Evolutionary conservation across 1,284 basidiomycete genomes (phyloP).

Genomic region (Ustilago esculenta): DNA sequence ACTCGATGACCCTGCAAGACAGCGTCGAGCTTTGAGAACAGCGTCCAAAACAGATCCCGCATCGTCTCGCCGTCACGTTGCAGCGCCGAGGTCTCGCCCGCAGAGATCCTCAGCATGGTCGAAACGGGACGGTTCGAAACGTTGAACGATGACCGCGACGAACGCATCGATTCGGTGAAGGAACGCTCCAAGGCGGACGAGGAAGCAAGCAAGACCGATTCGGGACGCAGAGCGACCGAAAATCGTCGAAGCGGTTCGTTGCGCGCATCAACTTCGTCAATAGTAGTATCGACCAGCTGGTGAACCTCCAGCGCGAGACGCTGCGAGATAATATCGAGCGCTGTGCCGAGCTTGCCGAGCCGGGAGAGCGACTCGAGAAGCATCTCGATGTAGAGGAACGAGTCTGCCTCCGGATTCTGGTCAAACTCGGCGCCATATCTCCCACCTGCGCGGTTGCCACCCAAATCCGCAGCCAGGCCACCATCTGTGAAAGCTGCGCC

Average conservation of each 20-base stretch:
- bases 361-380: conserved; percentile 90
- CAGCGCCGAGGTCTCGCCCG: conserved; percentile 55
- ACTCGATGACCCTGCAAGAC: conserved; percentile 92
- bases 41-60: conserved; percentile 94
- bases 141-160: conserved; percentile 47
- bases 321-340: conserved; percentile 85
- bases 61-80: conserved; percentile 63
- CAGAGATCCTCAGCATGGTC: conserved; percentile 46
- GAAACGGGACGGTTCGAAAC: conserved; percentile 24
- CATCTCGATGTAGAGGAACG: conserved; percentile 92
- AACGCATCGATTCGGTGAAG: conserved; percentile 44
- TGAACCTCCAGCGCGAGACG: conserved; percentile 86
- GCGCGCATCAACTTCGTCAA: conserved; percentile 84
- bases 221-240: conserved; percentile 75
- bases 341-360: conserved; percentile 85
- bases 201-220: conserved; percentile 67
- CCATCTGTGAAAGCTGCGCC: conserved; percentile 2
- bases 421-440: conserved; percentile 40
- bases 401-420: conserved; percentile 86
- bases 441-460: conserved; percentile 6
- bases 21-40: conserved; percentile 95
- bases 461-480: background rate
- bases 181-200: conserved; percentile 47
- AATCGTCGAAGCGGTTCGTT: conserved; percentile 68
- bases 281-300: conserved; percentile 82